These are phyloP conservation scores for Hericium alpestre DNA, from an alignment of 768 basidiomycete species.

Conservation along the genomic window DNA sequence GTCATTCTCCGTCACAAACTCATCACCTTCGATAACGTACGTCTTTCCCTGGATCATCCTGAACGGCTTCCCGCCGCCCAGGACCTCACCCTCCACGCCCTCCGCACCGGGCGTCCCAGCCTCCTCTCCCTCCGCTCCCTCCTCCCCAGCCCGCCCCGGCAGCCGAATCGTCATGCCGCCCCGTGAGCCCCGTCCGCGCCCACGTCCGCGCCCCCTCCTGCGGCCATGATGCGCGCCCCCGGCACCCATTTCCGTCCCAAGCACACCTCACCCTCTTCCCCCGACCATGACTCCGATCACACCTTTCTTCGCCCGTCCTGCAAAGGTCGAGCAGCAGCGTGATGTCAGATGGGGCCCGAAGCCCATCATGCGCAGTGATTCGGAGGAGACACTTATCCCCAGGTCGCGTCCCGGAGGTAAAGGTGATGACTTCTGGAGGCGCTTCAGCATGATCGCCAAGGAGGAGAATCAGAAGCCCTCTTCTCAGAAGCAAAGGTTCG, in stretches of 20 bases:
- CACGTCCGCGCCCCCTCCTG: slow-evolving; percentile 21
- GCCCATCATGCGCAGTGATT: slow-evolving; percentile 57
- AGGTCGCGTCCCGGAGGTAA: slow-evolving; percentile 49
- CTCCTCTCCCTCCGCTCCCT: slow-evolving; percentile 10
- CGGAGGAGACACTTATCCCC: slow-evolving; percentile 59
- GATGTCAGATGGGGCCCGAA: slow-evolving; percentile 26
- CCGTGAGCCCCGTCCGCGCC: slow-evolving; percentile 17
- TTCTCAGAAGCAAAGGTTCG: slow-evolving; percentile 35
- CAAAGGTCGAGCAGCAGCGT: slow-evolving; percentile 24
- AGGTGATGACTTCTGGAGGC: slow-evolving; percentile 79
- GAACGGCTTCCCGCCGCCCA: slow-evolving; percentile 54
- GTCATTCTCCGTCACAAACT: slow-evolving; percentile 76
- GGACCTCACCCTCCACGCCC: slow-evolving; percentile 17
- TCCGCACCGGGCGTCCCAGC: slow-evolving; percentile 25
- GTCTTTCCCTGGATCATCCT: slow-evolving; percentile 62
- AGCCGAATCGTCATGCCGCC: slow-evolving; percentile 15
- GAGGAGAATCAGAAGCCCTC: slow-evolving; percentile 38
- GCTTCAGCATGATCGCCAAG: slow-evolving; percentile 77
- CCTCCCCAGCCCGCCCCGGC: slow-evolving; percentile 27
- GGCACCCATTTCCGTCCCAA: slow-evolving; percentile 30
- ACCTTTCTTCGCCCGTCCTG: slow-evolving; percentile 65
- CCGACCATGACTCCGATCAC: slow-evolving; percentile 72
- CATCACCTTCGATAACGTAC: slow-evolving; percentile 80
- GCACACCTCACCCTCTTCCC: slow-evolving; percentile 61
- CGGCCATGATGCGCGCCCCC: slow-evolving; percentile 11